These are phyloP conservation scores for Dioszegia hungarica DNA, from an alignment of 768 basidiomycete species.

Conservation along the genomic window DNA sequence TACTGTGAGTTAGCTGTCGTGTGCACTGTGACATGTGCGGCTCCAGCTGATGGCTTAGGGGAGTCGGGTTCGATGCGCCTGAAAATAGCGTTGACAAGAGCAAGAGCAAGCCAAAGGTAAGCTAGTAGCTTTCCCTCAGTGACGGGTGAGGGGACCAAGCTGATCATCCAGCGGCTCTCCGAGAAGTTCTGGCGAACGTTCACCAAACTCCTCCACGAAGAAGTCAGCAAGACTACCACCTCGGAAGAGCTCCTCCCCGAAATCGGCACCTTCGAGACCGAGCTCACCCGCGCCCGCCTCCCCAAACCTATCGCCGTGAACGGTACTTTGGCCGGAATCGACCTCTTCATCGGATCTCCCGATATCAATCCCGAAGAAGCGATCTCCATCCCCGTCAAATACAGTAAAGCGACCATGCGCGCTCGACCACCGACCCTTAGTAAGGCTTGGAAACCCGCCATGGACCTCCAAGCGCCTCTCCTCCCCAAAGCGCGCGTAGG, in stretches of 20 bases:
- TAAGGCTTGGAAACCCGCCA: constrained; percentile 52
- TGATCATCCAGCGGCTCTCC: constrained; percentile 58
- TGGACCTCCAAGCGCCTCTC: constrained; percentile 35
- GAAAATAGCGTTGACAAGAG: constrained; percentile 35
- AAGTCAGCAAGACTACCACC: constrained; percentile 22
- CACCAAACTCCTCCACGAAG: constrained; percentile 26
- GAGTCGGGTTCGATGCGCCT: constrained; percentile 32
- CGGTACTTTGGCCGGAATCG: constrained; percentile 61
- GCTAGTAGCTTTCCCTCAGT: background rate
- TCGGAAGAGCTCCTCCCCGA: constrained; percentile 51
- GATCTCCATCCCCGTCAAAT: constrained; percentile 66
- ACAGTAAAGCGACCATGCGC: constrained; percentile 72
- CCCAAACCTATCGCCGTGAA: constrained; percentile 57
- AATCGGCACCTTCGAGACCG: constrained; percentile 62
- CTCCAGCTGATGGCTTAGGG: constrained; percentile 19
- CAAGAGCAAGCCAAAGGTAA: constrained; percentile 58
- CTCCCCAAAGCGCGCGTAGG: constrained; percentile 31
- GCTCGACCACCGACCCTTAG: constrained; percentile 72
- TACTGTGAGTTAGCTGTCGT: constrained; percentile 60
- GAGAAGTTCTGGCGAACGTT: constrained; percentile 64
- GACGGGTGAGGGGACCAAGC: background rate
- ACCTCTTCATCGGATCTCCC: constrained; percentile 72
- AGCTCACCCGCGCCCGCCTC: constrained; percentile 56
- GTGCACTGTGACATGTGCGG: background rate
- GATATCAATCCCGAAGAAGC: constrained; percentile 65